Evolutionary conservation across 352 stramenopile species (phyloP).

Genomic region (Pseudoperonospora humuli): DNA sequence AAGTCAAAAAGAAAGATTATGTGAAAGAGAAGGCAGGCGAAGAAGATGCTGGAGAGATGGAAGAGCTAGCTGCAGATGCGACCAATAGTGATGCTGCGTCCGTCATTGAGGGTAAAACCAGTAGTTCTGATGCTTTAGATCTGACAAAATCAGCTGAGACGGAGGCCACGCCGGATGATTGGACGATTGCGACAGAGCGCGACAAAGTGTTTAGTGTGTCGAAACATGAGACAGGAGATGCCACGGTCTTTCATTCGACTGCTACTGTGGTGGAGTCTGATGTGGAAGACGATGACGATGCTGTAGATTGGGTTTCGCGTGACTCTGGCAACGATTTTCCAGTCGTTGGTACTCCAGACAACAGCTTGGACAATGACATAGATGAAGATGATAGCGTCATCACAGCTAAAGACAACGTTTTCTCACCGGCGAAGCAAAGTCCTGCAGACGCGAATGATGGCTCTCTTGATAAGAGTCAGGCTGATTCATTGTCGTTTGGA

Average conservation of each 20-base stretch:
- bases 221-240: background rate
- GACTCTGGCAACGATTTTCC: conserved; percentile 4
- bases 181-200: conserved; percentile 1
- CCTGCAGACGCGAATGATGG: background rate
- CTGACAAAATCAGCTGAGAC: background rate
- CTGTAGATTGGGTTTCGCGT: background rate
- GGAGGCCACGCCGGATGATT: background rate
- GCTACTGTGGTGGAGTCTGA: background rate
- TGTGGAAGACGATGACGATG: background rate
- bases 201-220: background rate
- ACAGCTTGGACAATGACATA: conserved; percentile 2
- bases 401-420: background rate
- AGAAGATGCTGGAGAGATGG: background rate
- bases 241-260: background rate
- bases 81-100: background rate
- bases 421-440: conserved; percentile 2
- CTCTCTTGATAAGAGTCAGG: background rate
- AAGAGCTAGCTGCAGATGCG: background rate
- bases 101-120: background rate
- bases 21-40: background rate
- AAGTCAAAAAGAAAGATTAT: conserved; percentile 1
- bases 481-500: background rate
- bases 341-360: background rate
- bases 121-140: background rate
- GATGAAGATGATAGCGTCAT: background rate